A percentile compares a stretch with the other conserved stretches of the same genome.
These are phyloP conservation scores for Uronychia setigera DNA, from an alignment of 73 alveolate genomes.

Conservation along the genomic window DNA sequence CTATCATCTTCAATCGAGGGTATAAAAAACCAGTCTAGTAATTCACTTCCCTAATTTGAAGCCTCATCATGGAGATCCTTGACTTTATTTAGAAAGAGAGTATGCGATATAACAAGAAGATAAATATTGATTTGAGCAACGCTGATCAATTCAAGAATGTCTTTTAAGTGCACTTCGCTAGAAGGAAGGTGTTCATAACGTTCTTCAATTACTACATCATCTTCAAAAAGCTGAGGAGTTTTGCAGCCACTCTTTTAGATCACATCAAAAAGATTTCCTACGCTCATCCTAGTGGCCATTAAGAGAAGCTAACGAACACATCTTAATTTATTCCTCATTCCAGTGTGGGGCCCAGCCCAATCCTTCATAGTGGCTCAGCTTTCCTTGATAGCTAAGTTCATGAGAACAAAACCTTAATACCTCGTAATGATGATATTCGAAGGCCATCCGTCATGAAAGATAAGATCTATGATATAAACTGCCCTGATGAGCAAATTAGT, in stretches of 20 bases:
- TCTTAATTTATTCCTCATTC: no score
- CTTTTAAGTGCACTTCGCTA: neutral
- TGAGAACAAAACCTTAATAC: no score
- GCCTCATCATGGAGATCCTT: conserved; percentile 1
- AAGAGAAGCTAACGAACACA: no score
- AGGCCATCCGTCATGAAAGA: no score
- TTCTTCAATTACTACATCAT: neutral
- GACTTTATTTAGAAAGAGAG: neutral
- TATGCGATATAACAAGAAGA: neutral
- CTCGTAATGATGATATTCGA: no score
- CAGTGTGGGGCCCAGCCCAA: no score
- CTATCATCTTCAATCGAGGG: neutral
- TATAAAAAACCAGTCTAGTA: neutral
- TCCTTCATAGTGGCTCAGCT: no score
- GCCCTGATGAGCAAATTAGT: no score
- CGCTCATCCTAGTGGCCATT: no score
- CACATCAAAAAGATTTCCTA: neutral
- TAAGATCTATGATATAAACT: no score
- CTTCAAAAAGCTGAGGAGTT: neutral
- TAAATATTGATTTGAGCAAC: neutral
- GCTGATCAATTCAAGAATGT: neutral
- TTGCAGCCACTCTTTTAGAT: neutral
- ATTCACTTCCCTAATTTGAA: neutral
- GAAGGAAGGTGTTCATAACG: neutral
- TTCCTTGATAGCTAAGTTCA: no score